A percentile compares a stretch with the other conserved stretches of the same genome.
These are phyloP conservation scores for Nematodospora anomalae DNA, from an alignment of 1,139 yeast genomes.

Conservation along the genomic window DNA sequence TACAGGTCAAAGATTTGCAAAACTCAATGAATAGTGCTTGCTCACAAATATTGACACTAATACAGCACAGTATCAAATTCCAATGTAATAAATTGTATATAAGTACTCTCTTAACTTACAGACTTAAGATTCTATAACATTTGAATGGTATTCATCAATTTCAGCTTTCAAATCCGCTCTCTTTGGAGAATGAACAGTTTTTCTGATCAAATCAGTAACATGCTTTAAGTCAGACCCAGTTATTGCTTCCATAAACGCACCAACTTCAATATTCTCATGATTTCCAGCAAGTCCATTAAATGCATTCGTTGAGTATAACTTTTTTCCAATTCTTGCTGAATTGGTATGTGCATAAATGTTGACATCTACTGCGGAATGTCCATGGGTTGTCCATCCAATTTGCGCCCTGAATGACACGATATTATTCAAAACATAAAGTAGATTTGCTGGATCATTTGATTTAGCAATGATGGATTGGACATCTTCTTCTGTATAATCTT, in stretches of 20 bases:
- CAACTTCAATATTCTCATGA: slow-evolving; percentile 83
- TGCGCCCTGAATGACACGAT: slow-evolving; percentile 71
- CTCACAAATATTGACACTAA: too few relatives aligned
- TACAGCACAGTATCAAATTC: too few relatives aligned
- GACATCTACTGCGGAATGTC: slow-evolving; percentile 89
- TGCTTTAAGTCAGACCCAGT: slow-evolving; percentile 52
- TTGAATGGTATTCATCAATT: slow-evolving; percentile 9
- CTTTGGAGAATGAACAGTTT: slow-evolving; percentile 43
- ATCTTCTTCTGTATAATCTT: slow-evolving; percentile 53
- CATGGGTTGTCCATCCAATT: slow-evolving; percentile 89
- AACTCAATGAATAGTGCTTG: too few relatives aligned
- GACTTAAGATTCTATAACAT: slow-evolving; percentile 1
- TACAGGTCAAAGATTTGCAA: too few relatives aligned
- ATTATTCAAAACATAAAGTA: slow-evolving; percentile 43
- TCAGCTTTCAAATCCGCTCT: neutral
- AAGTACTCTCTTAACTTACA: too few relatives aligned
- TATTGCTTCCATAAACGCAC: slow-evolving; percentile 61
- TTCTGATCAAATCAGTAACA: slow-evolving; percentile 50
- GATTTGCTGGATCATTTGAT: slow-evolving; percentile 19
- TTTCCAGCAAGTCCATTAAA: slow-evolving; percentile 63
- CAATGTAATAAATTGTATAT: too few relatives aligned
- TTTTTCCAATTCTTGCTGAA: slow-evolving; percentile 37
- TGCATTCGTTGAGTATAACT: slow-evolving; percentile 30
- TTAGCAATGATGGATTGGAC: slow-evolving; percentile 31
- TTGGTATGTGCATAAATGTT: slow-evolving; percentile 77